Conservation (phyloP, 2,329 filamentous ascomycete genomes). For the Elsinoe ampelina region DNA sequence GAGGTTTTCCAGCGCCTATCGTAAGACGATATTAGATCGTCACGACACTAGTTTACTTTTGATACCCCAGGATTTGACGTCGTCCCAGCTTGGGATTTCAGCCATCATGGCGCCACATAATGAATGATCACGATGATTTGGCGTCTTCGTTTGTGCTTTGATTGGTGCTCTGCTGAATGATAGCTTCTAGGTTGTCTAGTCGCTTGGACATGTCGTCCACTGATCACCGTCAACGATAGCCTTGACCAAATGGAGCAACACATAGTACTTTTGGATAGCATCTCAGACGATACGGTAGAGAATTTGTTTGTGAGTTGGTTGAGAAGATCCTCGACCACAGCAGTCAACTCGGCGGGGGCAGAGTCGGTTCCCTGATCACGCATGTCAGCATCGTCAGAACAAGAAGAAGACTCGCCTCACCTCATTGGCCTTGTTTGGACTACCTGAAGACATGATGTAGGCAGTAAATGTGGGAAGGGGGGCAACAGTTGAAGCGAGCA, state of each 20-base stretch:
- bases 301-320: slow-evolving; percentile 81
- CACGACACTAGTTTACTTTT: slow-evolving; percentile 2
- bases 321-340: slow-evolving; percentile 76
- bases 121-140: background rate
- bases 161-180: slow-evolving; percentile 44
- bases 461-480: background rate
- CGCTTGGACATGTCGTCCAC: slow-evolving; percentile 92
- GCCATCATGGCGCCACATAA: background rate
- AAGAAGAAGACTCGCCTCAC: background rate
- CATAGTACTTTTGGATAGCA: slow-evolving; percentile 72
- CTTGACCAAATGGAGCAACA: slow-evolving; percentile 15
- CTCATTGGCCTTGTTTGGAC: background rate
- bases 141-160: slow-evolving; percentile 13
- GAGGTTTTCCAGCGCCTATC: slow-evolving; percentile 11
- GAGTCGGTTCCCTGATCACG: slow-evolving; percentile 35
- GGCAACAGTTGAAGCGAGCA: background rate
- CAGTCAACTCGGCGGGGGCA: slow-evolving; percentile 56
- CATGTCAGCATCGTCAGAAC: background rate
- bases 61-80: slow-evolving; percentile 1
- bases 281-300: slow-evolving; percentile 71
- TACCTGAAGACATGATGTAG: background rate
- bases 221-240: slow-evolving; percentile 29
- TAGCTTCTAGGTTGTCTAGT: slow-evolving; percentile 72
- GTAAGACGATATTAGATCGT: slow-evolving; percentile 15
- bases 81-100: background rate